phyloP scores from a whole-genome alignment of 2,329 filamentous ascomycete genomes.

The Fusarium redolens region DNA sequence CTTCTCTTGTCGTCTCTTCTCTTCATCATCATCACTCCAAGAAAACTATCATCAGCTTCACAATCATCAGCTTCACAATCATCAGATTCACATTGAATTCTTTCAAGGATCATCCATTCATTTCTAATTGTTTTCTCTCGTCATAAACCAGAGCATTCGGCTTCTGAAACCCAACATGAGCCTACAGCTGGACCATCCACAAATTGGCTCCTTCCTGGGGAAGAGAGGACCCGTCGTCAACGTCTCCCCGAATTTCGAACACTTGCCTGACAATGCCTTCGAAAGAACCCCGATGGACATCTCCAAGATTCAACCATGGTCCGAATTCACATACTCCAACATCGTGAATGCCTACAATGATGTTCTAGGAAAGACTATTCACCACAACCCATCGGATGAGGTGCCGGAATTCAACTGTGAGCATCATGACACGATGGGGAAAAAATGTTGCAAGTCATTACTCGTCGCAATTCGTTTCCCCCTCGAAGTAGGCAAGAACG shows the following conservation, averaged over 20 bases:
- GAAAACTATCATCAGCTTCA: not conserved
- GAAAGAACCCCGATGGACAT: not conserved
- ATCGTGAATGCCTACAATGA: not conserved
- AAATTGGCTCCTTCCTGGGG: not conserved
- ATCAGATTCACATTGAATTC: too few species aligned
- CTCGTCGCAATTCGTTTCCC: not conserved
- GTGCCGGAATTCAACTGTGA: not conserved
- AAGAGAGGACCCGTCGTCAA: not conserved
- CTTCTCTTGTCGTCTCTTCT: not conserved
- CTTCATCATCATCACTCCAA: not conserved
- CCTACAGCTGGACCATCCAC: not conserved
- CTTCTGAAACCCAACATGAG: not conserved
- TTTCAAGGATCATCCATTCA: not conserved
- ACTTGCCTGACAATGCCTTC: too few species aligned
- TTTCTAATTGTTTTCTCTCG: not conserved
- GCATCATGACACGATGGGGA: not conserved
- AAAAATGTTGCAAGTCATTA: not conserved
- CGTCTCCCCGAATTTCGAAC: not conserved
- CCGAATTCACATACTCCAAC: not conserved
- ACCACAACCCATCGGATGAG: not conserved
- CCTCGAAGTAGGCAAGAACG: fast-evolving
- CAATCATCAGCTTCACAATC: not conserved
- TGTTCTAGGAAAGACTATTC: not conserved
- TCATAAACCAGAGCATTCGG: not conserved
- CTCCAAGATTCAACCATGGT: not conserved